phyloP scores from a whole-genome alignment of 2,329 filamentous ascomycete species.

The Epichloe elymi region DNA sequence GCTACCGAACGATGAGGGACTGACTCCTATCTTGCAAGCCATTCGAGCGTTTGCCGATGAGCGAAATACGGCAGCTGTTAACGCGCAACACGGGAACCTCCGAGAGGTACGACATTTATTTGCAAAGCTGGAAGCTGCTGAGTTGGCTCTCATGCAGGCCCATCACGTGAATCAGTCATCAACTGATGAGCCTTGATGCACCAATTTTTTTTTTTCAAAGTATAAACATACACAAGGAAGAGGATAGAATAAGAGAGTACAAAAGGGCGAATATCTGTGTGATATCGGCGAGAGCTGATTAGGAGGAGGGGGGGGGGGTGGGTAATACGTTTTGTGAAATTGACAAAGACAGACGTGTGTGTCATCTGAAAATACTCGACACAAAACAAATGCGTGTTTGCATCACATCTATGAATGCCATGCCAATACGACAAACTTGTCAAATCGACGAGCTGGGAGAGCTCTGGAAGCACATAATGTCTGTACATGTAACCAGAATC shows the following conservation, averaged over 20 bases:
- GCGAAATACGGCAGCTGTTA: constrained; percentile 48
- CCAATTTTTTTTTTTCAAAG: background rate
- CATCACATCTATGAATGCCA: background rate
- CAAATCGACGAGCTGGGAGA: background rate
- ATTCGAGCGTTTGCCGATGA: constrained; percentile 75
- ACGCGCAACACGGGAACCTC: constrained; percentile 49
- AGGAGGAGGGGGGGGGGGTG: too few species aligned
- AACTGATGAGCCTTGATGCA: background rate
- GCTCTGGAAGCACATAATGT: too few species aligned
- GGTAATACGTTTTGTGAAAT: too few species aligned
- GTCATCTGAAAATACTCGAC: too few species aligned
- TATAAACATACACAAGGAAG: background rate
- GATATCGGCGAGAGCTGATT: too few species aligned
- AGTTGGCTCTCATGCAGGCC: constrained; percentile 1
- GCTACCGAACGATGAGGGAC: constrained; percentile 71
- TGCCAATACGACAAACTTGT: background rate
- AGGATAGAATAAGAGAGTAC: background rate
- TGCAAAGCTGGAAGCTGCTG: constrained; percentile 34
- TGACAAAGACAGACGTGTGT: too few species aligned
- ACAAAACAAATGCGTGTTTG: background rate
- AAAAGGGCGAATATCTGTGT: too few species aligned
- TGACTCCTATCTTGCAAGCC: constrained; percentile 58
- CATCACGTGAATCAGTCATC: background rate
- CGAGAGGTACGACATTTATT: constrained; percentile 67
- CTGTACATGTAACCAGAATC: too few species aligned